Conservation (phyloP, 2,329 filamentous ascomycete genomes). For the Clathrospora elynae region DNA sequence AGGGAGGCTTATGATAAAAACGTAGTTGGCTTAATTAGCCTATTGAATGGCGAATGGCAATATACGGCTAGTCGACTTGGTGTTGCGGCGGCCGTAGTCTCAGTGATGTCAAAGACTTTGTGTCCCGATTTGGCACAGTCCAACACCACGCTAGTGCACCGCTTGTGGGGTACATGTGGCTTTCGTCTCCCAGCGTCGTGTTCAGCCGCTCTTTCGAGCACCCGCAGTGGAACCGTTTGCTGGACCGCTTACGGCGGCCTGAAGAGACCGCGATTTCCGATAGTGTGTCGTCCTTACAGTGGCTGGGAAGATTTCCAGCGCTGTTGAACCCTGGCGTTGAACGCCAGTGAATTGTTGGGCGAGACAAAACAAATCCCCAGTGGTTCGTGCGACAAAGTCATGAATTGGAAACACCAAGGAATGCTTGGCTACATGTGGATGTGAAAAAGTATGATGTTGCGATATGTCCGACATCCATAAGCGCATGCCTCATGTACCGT, state of each 20-base stretch:
- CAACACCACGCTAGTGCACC: slow-evolving; percentile 19
- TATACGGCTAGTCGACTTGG: slow-evolving; percentile 10
- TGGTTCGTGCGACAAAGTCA: background rate
- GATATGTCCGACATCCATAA: slow-evolving; percentile 1
- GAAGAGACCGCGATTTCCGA: slow-evolving; percentile 8
- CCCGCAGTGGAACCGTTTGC: slow-evolving; percentile 14
- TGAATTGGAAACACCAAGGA: slow-evolving; percentile 7
- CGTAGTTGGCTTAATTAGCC: slow-evolving; percentile 17
- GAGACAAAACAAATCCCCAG: slow-evolving; percentile 4
- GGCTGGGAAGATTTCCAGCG: slow-evolving; percentile 5
- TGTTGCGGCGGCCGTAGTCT: slow-evolving; percentile 10
- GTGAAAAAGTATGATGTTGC: background rate
- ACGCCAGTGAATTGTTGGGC: background rate
- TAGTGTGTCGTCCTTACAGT: slow-evolving; percentile 7
- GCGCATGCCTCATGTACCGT: slow-evolving; percentile 5
- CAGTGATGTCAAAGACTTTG: slow-evolving; percentile 26
- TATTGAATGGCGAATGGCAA: slow-evolving; percentile 20
- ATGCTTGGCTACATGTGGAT: slow-evolving; percentile 4
- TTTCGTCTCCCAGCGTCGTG: slow-evolving; percentile 8
- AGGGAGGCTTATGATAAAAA: slow-evolving; percentile 17
- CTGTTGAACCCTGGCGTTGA: slow-evolving; percentile 2
- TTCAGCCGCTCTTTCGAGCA: slow-evolving; percentile 18
- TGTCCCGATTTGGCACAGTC: slow-evolving; percentile 16
- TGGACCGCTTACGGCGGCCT: slow-evolving; percentile 13
- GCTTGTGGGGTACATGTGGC: slow-evolving; percentile 25